phyloP scores from a whole-genome alignment of 2,329 filamentous ascomycete species.

The Neopestalotiopsis clavispora region DNA sequence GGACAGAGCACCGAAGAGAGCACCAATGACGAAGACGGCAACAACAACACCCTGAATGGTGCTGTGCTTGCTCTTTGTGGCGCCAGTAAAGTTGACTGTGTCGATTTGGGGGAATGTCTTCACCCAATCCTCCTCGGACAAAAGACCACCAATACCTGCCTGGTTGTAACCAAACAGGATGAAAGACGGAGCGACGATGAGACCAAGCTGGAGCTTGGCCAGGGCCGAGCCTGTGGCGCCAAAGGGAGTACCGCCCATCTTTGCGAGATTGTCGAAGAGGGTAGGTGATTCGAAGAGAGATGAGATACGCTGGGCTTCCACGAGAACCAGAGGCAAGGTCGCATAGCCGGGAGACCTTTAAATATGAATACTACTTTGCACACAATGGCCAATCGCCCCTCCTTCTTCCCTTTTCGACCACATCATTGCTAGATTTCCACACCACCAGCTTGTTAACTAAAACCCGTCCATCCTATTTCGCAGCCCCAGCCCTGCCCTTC shows the following conservation, averaged over 20 bases:
- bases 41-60: constrained; percentile 44
- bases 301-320: not conserved
- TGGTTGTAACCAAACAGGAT: constrained; percentile 49
- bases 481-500: not conserved
- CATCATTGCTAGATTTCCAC: not conserved
- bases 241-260: constrained; percentile 25
- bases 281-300: not conserved
- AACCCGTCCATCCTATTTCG: not conserved
- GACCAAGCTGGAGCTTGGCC: constrained; percentile 42
- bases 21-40: constrained; percentile 42
- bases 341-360: not conserved
- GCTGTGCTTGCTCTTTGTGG: constrained; percentile 35
- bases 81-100: constrained; percentile 39
- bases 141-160: constrained; percentile 42
- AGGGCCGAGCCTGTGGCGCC: constrained; percentile 42
- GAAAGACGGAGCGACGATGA: constrained; percentile 49
- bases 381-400: not conserved
- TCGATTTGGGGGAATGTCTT: constrained; percentile 44
- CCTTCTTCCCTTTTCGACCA: not conserved
- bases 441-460: not conserved
- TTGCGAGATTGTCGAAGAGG: not conserved
- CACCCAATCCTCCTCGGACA: constrained; percentile 39
- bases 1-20: constrained; percentile 40
- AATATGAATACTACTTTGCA: not conserved
- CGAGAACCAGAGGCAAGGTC: not conserved